Evolutionary conservation across 31 red algal genomes (phyloP).

Genomic region (Endocladia muricata): DNA sequence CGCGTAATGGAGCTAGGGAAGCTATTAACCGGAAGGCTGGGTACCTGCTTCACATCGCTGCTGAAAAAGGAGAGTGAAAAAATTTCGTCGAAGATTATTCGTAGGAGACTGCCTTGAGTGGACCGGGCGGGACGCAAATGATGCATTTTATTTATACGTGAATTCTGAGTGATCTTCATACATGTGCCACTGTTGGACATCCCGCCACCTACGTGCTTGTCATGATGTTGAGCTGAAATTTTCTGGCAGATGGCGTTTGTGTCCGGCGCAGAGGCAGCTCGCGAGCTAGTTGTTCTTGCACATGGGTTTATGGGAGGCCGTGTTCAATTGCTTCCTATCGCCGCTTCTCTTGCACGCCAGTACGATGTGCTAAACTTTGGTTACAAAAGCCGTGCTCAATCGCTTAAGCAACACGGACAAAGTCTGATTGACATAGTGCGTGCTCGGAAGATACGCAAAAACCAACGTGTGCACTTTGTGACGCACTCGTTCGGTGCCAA

Average conservation of each 20-base stretch:
- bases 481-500: constrained; percentile 74
- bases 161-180: too few relatives aligned
- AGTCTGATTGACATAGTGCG: constrained; percentile 44
- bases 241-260: constrained; percentile 10
- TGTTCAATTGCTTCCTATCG: constrained; percentile 61
- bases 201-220: too few relatives aligned
- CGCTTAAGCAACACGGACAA: constrained; percentile 37
- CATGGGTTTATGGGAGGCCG: constrained; percentile 69
- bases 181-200: too few relatives aligned
- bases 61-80: too few relatives aligned
- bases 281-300: constrained; percentile 50
- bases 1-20: too few relatives aligned
- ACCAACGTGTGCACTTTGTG: constrained; percentile 65
- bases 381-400: constrained; percentile 43
- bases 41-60: too few relatives aligned
- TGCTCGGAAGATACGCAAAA: constrained; percentile 12
- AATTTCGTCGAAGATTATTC: too few relatives aligned
- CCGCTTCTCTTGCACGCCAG: constrained; percentile 32
- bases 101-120: too few relatives aligned
- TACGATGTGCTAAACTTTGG: constrained; percentile 72
- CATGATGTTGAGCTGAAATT: too few relatives aligned
- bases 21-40: too few relatives aligned
- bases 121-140: too few relatives aligned
- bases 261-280: not conserved
- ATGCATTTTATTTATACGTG: too few relatives aligned